Evolutionary conservation across 23 red algal species (phyloP), one percentile per base, ranked within the genome.

Genomic region (Gracilaria vermiculophylla): DNA sequence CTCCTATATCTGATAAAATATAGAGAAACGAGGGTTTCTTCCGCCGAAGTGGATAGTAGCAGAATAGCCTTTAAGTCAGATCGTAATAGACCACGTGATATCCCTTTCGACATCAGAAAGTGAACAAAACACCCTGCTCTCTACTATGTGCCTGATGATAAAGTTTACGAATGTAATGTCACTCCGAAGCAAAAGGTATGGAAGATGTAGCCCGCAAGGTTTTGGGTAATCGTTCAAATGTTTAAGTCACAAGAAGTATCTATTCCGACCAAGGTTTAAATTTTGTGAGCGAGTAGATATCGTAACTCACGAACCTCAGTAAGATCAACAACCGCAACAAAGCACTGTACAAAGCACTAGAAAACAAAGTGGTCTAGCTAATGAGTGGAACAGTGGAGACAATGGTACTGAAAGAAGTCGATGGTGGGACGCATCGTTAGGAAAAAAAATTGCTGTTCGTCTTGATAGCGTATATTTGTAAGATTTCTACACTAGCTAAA

Each of bases 371-470:
- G 3, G 76, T 80, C 6, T 23, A 60, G 15, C 1, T 51, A 2
- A 21, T 62, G 15, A 54, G 37, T 21, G 76, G 24, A 3, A 80
- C 29, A 2, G 51, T 58, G 13, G 50, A 80, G 27, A 80, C 76
- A 12, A 61, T 80, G 76, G 11, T 80, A 0, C 29, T 58, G 51
- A 57, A 62, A 31, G 47, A 80, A 80, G 17, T 80, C 23, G 29
- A 80, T 61, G 76, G 76, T 24, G 51, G 52, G 4, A 80, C 51
- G 14, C 51, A 80, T 28, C 17, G 51, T 6, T 57, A 53, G 76
- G 29, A 80, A 16, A 23, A 80, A 42, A 62, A 80, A 25, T 19
- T 80, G 3, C 44, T 53, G 17, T 80, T 54, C 27, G 27, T 80
- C 4, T 53, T 36, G 13, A 19, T 62, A 2, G 76, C 51, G 3